phyloP scores from a whole-genome alignment of 2,329 filamentous ascomycete species.

The Tricladium varicosporioides region DNA sequence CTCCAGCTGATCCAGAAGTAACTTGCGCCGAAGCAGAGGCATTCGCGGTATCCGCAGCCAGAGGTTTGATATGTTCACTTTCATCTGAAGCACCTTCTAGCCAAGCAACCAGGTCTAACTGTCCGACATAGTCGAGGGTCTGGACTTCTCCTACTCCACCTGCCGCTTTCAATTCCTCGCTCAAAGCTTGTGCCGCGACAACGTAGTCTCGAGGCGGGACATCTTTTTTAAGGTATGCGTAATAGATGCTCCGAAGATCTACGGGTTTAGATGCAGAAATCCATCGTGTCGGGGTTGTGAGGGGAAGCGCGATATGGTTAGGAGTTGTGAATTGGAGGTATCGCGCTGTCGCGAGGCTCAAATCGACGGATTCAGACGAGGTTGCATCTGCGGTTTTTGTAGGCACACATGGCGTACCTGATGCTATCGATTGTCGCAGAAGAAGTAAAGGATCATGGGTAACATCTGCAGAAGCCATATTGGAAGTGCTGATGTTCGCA shows the following conservation, averaged over 20 bases:
- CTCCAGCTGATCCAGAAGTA: conserved; percentile 43
- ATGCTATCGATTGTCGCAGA: conserved; percentile 78
- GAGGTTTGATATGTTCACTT: conserved; percentile 86
- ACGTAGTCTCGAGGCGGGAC: conserved; percentile 89
- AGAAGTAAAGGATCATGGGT: conserved; percentile 74
- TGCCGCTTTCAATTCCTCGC: conserved; percentile 63
- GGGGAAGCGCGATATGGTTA: conserved; percentile 59
- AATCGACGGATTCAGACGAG: conserved; percentile 52
- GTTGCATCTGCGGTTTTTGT: conserved; percentile 67
- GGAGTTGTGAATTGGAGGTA: conserved; percentile 71
- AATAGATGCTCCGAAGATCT: conserved; percentile 91
- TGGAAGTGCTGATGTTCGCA: conserved; percentile 10
- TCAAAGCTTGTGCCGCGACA: conserved; percentile 74
- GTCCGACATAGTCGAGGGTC: conserved; percentile 88
- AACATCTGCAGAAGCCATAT: conserved; percentile 56
- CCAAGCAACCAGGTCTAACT: conserved; percentile 89
- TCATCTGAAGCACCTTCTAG: conserved; percentile 86
- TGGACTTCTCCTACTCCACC: conserved; percentile 67
- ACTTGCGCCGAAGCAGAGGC: conserved; percentile 47
- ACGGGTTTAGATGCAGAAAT: conserved; percentile 71
- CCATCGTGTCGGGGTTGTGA: conserved; percentile 80
- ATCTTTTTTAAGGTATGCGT: conserved; percentile 93
- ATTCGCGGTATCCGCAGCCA: conserved; percentile 59
- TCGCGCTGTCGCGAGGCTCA: conserved; percentile 70
- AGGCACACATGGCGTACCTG: conserved; percentile 67